Conservation (phyloP, 129 eudicot genomes). For the Scalesia atractyloides region DNA sequence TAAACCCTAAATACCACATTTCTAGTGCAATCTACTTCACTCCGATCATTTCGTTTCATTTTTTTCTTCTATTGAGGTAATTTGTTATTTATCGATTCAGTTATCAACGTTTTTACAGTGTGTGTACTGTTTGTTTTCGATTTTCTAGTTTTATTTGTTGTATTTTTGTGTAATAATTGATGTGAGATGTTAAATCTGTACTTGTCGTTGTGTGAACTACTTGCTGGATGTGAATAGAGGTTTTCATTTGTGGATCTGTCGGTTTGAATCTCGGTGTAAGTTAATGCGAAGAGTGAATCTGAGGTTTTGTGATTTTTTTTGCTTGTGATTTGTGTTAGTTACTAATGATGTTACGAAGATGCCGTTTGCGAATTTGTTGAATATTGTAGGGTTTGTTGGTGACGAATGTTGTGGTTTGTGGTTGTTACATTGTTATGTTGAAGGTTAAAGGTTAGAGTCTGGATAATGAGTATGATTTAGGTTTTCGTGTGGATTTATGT, state of each 20-base stretch:
- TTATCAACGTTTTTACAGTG: constrained; percentile 25
- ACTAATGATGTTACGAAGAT: neutral
- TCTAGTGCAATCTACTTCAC: constrained; percentile 13
- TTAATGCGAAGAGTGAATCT: constrained; percentile 11
- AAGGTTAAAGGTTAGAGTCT: neutral
- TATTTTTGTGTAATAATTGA: constrained; percentile 15
- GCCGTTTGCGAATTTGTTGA: constrained; percentile 8
- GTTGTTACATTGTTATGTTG: neutral
- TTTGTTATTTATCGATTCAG: constrained; percentile 24
- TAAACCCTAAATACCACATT: constrained; percentile 18
- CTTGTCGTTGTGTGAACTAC: constrained; percentile 20
- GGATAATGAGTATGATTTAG: neutral
- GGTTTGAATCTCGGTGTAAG: constrained; percentile 16
- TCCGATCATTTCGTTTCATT: constrained; percentile 9
- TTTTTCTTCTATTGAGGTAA: constrained; percentile 20
- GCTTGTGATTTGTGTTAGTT: constrained; percentile 11
- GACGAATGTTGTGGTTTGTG: constrained; percentile 2
- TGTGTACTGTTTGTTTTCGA: constrained; percentile 13
- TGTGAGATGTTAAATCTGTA: constrained; percentile 23
- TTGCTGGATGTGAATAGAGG: constrained; percentile 31
- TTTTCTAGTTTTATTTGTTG: neutral
- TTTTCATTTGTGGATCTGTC: constrained; percentile 35
- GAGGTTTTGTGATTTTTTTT: constrained; percentile 6
- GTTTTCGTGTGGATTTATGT: neutral
- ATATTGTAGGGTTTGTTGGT: constrained; percentile 22